These are phyloP conservation scores for Phytopythium litorale DNA, from an alignment of 352 stramenopile genomes.

Conservation along the genomic window DNA sequence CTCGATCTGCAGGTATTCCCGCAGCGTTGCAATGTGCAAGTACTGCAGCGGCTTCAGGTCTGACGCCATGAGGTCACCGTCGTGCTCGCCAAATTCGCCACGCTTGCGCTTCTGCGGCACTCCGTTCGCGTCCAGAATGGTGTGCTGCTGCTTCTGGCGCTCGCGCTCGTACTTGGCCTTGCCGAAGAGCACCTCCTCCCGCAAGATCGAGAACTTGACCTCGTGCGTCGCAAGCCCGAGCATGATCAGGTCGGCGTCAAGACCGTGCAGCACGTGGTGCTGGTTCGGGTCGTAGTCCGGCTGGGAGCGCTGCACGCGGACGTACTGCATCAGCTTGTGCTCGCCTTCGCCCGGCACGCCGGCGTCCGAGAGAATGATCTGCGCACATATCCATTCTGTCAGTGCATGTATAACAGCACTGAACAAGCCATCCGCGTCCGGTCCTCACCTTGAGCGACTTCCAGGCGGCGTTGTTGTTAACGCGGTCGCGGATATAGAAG, in stretches of 20 bases:
- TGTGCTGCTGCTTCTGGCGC: slow-evolving; percentile 60
- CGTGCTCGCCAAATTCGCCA: slow-evolving; percentile 82
- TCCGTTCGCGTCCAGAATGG: slow-evolving; percentile 69
- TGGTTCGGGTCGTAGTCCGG: slow-evolving; percentile 97
- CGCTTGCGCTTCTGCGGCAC: slow-evolving; percentile 62
- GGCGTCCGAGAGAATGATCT: slow-evolving; percentile 96
- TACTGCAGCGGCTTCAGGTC: slow-evolving; percentile 93
- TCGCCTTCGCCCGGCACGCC: slow-evolving; percentile 98
- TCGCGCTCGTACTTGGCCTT: slow-evolving; percentile 80
- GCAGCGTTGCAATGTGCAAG: slow-evolving; percentile 91
- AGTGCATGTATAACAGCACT: neutral
- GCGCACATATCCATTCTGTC: neutral
- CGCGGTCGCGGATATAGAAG: slow-evolving; percentile 92
- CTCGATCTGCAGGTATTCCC: slow-evolving; percentile 93
- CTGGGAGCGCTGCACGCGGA: slow-evolving; percentile 93
- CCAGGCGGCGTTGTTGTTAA: slow-evolving; percentile 94
- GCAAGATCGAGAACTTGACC: slow-evolving; percentile 97
- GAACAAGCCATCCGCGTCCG: neutral
- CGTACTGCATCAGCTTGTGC: slow-evolving; percentile 99
- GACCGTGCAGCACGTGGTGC: slow-evolving; percentile 96
- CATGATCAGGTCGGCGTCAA: slow-evolving; percentile 99
- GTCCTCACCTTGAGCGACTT: slow-evolving; percentile 86
- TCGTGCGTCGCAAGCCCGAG: slow-evolving; percentile 98
- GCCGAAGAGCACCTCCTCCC: slow-evolving; percentile 92
- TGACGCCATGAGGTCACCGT: slow-evolving; percentile 67